Evolutionary conservation across 768 basidiomycete genomes (phyloP).

Genomic region (Suillus clintonianus): DNA sequence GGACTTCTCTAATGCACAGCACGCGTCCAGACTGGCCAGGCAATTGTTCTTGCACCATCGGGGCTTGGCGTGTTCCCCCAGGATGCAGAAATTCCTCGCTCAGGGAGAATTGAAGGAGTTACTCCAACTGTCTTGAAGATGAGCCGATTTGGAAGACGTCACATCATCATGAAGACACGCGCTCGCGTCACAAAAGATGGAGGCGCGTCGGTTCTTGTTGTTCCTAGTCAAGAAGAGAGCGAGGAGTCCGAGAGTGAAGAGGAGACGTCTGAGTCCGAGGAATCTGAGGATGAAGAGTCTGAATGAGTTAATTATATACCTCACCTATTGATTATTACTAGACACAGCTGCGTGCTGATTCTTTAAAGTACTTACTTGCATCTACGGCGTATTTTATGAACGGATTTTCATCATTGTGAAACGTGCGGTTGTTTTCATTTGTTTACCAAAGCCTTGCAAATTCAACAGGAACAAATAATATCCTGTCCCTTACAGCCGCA

Average conservation of each 20-base stretch:
- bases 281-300: not conserved
- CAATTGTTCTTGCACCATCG: slow-evolving; percentile 62
- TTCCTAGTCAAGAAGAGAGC: not conserved
- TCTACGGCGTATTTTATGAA: not conserved
- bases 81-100: not conserved
- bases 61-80: slow-evolving; percentile 41
- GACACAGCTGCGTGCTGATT: not conserved
- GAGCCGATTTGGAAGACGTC: slow-evolving; percentile 48
- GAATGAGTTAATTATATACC: not conserved
- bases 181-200: slow-evolving; percentile 56
- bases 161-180: slow-evolving; percentile 53
- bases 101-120: slow-evolving; percentile 17
- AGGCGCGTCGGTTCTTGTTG: slow-evolving; percentile 49
- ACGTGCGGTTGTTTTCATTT: not conserved
- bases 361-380: not conserved
- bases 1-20: not conserved
- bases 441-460: not conserved
- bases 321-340: not conserved
- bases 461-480: slow-evolving; percentile 9
- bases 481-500: no score
- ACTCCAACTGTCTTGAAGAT: not conserved
- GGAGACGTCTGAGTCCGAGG: not conserved
- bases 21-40: slow-evolving; percentile 55
- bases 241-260: not conserved
- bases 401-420: no score